These are phyloP conservation scores for Pinus albicaulis DNA, from an alignment of 75 land plant genomes.

Conservation along the genomic window DNA sequence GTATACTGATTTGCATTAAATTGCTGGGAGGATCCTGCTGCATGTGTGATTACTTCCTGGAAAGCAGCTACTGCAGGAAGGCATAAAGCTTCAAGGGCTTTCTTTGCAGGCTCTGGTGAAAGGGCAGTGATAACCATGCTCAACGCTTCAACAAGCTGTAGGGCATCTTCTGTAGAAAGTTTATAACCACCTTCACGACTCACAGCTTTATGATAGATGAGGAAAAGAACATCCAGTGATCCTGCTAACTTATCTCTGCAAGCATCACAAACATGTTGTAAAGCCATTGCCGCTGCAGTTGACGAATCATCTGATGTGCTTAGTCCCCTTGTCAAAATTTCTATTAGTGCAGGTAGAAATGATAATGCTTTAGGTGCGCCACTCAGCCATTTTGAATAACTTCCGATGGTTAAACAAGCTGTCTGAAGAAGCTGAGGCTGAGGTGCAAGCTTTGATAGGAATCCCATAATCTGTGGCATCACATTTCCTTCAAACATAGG, in stretches of 20 bases:
- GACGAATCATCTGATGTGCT: conserved; percentile 78
- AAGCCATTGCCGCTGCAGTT: conserved; percentile 93
- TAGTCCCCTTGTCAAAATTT: conserved; percentile 78
- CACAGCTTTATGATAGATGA: conserved; percentile 67
- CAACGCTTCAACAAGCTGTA: conserved; percentile 91
- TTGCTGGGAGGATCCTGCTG: no score
- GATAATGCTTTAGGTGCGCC: conserved; percentile 51
- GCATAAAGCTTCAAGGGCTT: no score
- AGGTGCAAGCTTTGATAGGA: conserved; percentile 78
- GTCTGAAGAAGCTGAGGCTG: conserved; percentile 88
- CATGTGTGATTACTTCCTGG: no score
- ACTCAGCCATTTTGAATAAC: conserved; percentile 95
- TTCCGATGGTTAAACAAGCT: conserved; percentile 93
- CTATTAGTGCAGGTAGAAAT: conserved; percentile 62
- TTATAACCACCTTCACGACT: conserved; percentile 60
- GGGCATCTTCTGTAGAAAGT: conserved; percentile 75
- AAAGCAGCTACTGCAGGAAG: no score
- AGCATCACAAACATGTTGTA: conserved; percentile 94
- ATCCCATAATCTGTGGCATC: conserved; percentile 83
- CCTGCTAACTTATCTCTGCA: conserved; percentile 79
- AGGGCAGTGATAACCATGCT: conserved; percentile 17
- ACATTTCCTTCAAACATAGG: conserved; percentile 63
- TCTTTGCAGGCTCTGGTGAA: no score
- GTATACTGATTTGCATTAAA: no score
- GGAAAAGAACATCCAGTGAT: conserved; percentile 72